phyloP scores from a whole-genome alignment of 306 rosid genomes.

The Citrullus colocynthis region DNA sequence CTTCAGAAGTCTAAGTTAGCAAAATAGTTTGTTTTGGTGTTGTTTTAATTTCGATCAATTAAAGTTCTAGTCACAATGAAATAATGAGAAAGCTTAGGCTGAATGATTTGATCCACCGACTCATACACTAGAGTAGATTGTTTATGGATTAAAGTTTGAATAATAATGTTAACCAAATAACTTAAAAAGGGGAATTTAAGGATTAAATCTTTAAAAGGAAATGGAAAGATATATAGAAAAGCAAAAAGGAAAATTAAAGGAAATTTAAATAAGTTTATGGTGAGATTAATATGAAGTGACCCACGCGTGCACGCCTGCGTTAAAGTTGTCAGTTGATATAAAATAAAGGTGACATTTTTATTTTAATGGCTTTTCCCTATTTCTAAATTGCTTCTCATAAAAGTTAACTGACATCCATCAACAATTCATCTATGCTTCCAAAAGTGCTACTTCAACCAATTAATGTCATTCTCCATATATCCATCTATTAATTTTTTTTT shows the following conservation, averaged over 20 bases:
- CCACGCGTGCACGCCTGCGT: constrained; percentile 27
- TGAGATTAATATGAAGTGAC: background rate
- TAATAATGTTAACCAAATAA: no score
- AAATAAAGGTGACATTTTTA: background rate
- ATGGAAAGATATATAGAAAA: background rate
- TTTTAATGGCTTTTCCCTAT: background rate
- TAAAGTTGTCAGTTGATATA: background rate
- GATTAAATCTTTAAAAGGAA: background rate
- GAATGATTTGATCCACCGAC: no score
- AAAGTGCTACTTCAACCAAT: background rate
- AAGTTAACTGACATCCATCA: background rate
- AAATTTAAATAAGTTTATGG: background rate
- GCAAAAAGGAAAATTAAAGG: background rate
- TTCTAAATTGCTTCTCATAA: background rate
- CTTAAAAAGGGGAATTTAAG: no score
- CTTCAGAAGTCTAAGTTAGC: no score
- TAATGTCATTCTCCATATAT: no score
- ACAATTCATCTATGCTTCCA: background rate
- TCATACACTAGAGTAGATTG: no score
- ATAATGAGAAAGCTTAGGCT: no score
- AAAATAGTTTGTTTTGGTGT: no score
- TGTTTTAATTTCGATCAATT: no score
- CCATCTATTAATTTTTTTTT: no score
- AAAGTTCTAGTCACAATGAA: no score
- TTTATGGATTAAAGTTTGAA: no score